phyloP scores from a whole-genome alignment of 2,329 filamentous ascomycete genomes.

The Phialophora chinensis region DNA sequence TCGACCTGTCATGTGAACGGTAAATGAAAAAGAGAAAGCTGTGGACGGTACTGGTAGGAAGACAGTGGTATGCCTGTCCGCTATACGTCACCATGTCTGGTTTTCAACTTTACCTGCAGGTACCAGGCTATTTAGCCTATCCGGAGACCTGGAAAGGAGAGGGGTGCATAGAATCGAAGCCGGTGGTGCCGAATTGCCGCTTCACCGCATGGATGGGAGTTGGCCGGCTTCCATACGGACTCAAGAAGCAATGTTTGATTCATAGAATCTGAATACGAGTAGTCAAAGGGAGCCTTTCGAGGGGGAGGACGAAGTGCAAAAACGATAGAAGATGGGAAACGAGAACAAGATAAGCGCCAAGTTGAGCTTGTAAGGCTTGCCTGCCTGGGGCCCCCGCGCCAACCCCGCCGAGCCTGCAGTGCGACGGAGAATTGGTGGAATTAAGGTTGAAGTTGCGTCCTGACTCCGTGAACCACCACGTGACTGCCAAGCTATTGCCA shows the following conservation, averaged over 20 bases:
- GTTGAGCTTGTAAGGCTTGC: not conserved
- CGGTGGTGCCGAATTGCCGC: not conserved
- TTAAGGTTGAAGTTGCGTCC: not conserved
- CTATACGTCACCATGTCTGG: not conserved
- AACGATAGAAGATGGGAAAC: not conserved
- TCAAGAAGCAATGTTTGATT: not conserved
- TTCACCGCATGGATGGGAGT: not conserved
- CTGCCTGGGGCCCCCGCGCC: not conserved
- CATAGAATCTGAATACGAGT: not conserved
- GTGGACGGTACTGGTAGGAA: not conserved
- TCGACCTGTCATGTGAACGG: conserved; percentile 3
- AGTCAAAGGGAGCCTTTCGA: not conserved
- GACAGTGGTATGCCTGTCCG: not conserved
- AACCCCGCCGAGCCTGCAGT: not conserved
- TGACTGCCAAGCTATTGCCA: not conserved
- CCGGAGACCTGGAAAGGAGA: not conserved
- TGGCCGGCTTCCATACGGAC: not conserved
- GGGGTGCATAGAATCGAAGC: not conserved
- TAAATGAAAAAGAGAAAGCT: not conserved
- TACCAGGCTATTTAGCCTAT: not conserved
- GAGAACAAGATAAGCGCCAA: not conserved
- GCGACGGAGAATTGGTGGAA: too few relatives aligned
- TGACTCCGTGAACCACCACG: not conserved
- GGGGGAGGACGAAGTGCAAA: not conserved
- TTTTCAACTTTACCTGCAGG: not conserved